Conservation (phyloP, 345 rosid genomes). For the Euphorbia tirucalli region DNA sequence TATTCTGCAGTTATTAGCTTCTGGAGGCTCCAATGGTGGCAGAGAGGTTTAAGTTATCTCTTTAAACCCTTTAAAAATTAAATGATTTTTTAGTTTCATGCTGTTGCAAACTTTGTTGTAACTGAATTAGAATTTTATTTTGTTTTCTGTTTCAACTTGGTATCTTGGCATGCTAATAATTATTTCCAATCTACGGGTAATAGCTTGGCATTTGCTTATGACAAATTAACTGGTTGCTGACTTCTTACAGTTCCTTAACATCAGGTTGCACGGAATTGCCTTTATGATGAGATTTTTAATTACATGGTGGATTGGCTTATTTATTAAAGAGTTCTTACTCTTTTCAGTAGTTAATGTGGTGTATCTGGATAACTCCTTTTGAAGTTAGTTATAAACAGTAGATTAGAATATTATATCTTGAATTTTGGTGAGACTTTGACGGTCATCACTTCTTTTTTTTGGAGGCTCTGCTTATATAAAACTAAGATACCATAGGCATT, state of each 20-base stretch:
- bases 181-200: background rate
- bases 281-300: background rate
- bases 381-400: background rate
- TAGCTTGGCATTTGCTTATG: background rate
- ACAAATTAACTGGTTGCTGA: background rate
- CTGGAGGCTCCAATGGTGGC: conserved; percentile 38
- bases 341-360: background rate
- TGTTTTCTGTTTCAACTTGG: background rate
- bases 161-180: background rate
- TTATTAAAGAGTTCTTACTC: background rate
- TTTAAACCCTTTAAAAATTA: conserved; percentile 3
- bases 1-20: conserved; percentile 66
- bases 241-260: background rate
- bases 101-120: background rate
- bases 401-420: background rate
- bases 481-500: background rate
- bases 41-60: conserved; percentile 55
- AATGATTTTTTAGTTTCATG: background rate
- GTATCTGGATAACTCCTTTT: background rate
- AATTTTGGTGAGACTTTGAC: background rate
- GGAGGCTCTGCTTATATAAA: background rate
- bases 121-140: too few relatives aligned
- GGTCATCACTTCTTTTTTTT: background rate
- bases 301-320: background rate
- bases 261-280: background rate